phyloP scores from a whole-genome alignment of 176 grass and related monocot genomes.

The Oryza rufipogon region DNA sequence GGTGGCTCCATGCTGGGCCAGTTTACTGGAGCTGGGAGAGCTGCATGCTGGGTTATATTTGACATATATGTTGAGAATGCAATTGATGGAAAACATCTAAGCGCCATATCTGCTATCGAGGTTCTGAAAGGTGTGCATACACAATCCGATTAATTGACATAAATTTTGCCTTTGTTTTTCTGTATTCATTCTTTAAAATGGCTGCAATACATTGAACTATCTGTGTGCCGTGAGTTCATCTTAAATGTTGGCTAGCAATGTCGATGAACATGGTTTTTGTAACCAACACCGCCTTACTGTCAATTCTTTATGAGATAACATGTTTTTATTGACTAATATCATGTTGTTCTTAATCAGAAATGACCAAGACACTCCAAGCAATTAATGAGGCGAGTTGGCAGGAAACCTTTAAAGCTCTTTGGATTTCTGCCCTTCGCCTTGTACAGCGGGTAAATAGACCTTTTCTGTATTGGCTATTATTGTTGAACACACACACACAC shows the following conservation, averaged over 20 bases:
- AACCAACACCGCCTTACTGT: neutral
- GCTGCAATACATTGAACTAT: neutral
- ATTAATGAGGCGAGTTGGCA: slow-evolving; percentile 96
- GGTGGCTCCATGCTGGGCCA: slow-evolving; percentile 50
- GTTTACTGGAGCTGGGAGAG: slow-evolving; percentile 60
- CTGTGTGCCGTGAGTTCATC: neutral
- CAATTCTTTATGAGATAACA: slow-evolving; percentile 1
- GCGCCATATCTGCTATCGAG: slow-evolving; percentile 57
- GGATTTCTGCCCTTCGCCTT: slow-evolving; percentile 92
- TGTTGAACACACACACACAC: neutral
- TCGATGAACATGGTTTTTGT: slow-evolving; percentile 1
- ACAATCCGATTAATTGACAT: neutral
- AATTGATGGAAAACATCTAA: slow-evolving; percentile 73
- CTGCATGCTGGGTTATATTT: slow-evolving; percentile 75
- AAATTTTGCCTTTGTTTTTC: neutral
- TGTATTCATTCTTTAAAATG: slow-evolving; percentile 4
- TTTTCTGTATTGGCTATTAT: slow-evolving; percentile 24
- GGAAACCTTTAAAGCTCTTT: slow-evolving; percentile 96
- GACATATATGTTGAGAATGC: slow-evolving; percentile 79
- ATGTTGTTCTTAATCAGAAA: slow-evolving; percentile 58
- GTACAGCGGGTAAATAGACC: slow-evolving; percentile 74
- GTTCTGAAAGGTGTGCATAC: slow-evolving; percentile 59
- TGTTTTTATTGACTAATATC: slow-evolving; percentile 18
- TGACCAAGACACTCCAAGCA: slow-evolving; percentile 76
- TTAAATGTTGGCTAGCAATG: slow-evolving; percentile 1